Evolutionary conservation across 2,329 filamentous ascomycete species (phyloP), one percentile per base, ranked within the genome.

Genomic region (Lachnellula hyalina): DNA sequence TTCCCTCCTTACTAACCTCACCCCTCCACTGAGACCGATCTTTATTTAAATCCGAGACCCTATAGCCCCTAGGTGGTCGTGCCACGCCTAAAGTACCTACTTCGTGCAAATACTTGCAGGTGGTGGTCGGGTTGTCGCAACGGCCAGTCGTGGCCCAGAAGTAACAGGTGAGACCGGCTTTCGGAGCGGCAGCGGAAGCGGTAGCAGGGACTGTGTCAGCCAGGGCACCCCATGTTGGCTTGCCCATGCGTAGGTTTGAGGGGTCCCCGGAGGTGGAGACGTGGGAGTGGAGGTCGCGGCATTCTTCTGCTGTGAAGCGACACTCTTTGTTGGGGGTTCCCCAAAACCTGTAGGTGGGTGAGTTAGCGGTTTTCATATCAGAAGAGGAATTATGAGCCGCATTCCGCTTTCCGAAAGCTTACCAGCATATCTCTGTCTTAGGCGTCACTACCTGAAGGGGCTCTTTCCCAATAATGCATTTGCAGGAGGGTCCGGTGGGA

Each of bases 231-330:
- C 61, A 65, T 2, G 62, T 61, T 3, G 61, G 58, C 47, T 63
- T 63, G 14, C 61, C 62, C n/a, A 50, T 54, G 32, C 57, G 60
- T 5, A 63, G 35, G 38, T 66, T 62, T n/a, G 49, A 42, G 14
- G 36, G 51, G 49, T 52, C 38, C 12, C 25, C 36, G 5, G 41
- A 17, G 6, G 32, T 25, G 23, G 21, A 23, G 11, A 51, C 49
- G 8, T 59, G 5, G 48, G 51, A 35, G 45, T 66, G 63, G 2
- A 66, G 52, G 41, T 66, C 56, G 2, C 61, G 57, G 45, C 65
- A 67, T 57, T 65, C 62, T 48, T 61, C 61, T 17, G 58, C 60
- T 0, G 53, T 60, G 54, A 63, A 67, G n/a, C 63, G 62, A 34
- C 65, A 67, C 3, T 41, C 49, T 42, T 58, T 59, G 25, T 54